phyloP scores from a whole-genome alignment of 495 filamentous ascomycete species.

The Tuber calosporum region DNA sequence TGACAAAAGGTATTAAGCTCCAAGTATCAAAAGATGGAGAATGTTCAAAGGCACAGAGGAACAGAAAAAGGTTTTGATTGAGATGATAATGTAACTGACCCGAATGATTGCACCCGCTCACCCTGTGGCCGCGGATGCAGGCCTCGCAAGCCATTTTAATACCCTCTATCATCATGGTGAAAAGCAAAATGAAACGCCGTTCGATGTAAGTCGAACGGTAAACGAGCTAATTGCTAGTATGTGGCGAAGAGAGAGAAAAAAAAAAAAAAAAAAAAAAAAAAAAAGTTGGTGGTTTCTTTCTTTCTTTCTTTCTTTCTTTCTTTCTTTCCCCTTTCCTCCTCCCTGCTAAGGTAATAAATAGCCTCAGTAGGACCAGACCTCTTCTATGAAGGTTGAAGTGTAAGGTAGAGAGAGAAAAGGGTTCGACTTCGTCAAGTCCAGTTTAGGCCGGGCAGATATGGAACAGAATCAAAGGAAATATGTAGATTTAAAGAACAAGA shows the following conservation, averaged over 20 bases:
- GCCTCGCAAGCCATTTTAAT: constrained; percentile 61
- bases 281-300: constrained; percentile 14
- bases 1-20: constrained; percentile 5
- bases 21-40: constrained; percentile 6
- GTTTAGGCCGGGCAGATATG: constrained; percentile 27
- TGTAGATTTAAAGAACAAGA: constrained; percentile 23
- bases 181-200: constrained; percentile 28
- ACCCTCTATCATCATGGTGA: constrained; percentile 42
- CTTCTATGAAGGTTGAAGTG: constrained; percentile 16
- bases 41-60: constrained; percentile 21
- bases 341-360: constrained; percentile 20
- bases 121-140: constrained; percentile 86
- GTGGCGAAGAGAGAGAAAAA: constrained; percentile 15
- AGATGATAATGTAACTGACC: constrained; percentile 53
- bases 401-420: neutral
- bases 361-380: constrained; percentile 24
- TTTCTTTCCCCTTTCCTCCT: neutral
- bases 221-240: constrained; percentile 35
- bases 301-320: neutral
- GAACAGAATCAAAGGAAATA: constrained; percentile 29
- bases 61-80: constrained; percentile 26
- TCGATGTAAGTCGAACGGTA: constrained; percentile 38
- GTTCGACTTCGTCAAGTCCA: constrained; percentile 28
- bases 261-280: constrained; percentile 8
- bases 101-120: constrained; percentile 87